A percentile compares a stretch with the other conserved stretches of the same genome.
phyloP scores from a whole-genome alignment of 805 yeast species.

The Spathaspora passalidarum region DNA sequence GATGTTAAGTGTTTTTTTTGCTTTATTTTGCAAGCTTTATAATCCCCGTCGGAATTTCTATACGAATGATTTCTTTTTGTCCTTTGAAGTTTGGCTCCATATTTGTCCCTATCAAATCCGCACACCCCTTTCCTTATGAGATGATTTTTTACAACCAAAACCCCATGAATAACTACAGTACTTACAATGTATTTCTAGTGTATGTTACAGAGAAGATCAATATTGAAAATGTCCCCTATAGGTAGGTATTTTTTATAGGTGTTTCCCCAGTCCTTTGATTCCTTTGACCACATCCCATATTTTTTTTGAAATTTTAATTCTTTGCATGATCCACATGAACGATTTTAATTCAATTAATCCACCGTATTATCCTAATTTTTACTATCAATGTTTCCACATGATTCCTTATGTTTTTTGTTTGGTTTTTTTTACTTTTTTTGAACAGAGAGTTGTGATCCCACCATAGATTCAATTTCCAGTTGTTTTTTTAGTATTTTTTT shows the following conservation, averaged over 20 bases:
- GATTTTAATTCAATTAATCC: neutral
- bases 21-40: neutral
- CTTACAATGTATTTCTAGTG: slow-evolving; percentile 5
- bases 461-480: neutral
- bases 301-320: neutral
- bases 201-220: neutral
- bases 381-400: neutral
- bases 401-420: neutral
- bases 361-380: neutral
- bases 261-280: neutral
- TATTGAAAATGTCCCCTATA: neutral
- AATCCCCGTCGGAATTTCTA: neutral
- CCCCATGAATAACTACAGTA: slow-evolving; percentile 1
- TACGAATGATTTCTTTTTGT: neutral
- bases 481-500: slow-evolving; percentile 1
- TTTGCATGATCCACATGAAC: neutral
- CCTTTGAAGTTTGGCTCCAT: neutral
- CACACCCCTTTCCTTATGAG: too few species aligned
- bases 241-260: slow-evolving; percentile 1
- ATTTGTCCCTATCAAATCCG: neutral
- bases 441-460: neutral
- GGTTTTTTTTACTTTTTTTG: slow-evolving; percentile 1
- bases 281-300: neutral
- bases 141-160: neutral
- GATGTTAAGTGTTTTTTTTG: neutral